phyloP scores from a whole-genome alignment of 2,329 filamentous ascomycete genomes.

The Fusarium goolgardi region DNA sequence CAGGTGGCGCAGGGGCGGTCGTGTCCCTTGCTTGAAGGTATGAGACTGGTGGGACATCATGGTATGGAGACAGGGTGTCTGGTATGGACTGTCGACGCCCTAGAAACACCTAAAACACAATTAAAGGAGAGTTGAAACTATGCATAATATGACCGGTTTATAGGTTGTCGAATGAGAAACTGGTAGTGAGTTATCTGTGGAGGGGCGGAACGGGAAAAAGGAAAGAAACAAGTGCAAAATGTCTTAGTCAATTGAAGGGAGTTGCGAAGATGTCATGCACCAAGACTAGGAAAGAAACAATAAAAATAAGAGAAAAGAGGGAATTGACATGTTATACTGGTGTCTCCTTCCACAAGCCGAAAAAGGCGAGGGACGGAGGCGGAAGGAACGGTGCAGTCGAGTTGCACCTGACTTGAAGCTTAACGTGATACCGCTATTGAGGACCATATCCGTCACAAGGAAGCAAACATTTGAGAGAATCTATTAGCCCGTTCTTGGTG shows the following conservation, averaged over 20 bases:
- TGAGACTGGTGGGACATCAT: slow-evolving; percentile 17
- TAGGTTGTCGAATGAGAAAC: background rate
- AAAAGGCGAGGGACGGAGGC: background rate
- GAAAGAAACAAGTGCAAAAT: background rate
- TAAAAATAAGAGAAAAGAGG: background rate
- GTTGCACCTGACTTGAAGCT: slow-evolving; percentile 3
- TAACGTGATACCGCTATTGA: slow-evolving; percentile 4
- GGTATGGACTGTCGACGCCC: slow-evolving; percentile 5
- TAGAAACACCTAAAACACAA: background rate
- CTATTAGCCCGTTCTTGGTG: background rate
- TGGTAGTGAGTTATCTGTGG: background rate
- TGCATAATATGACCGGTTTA: background rate
- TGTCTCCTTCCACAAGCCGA: background rate
- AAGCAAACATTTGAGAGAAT: background rate
- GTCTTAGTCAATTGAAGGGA: background rate
- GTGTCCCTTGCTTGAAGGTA: slow-evolving; percentile 5
- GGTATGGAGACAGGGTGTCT: background rate
- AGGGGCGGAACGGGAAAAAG: background rate
- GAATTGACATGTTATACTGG: background rate
- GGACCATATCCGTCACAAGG: background rate
- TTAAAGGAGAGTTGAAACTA: background rate
- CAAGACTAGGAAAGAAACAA: background rate
- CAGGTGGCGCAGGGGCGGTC: slow-evolving; percentile 3
- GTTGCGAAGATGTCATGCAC: background rate
- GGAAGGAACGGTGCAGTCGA: slow-evolving; percentile 1